Percentiles rank a stretch among this genome's conserved stretches.
Conservation (phyloP, 352 stramenopile species). For the Globisporangium alternatum region DNA sequence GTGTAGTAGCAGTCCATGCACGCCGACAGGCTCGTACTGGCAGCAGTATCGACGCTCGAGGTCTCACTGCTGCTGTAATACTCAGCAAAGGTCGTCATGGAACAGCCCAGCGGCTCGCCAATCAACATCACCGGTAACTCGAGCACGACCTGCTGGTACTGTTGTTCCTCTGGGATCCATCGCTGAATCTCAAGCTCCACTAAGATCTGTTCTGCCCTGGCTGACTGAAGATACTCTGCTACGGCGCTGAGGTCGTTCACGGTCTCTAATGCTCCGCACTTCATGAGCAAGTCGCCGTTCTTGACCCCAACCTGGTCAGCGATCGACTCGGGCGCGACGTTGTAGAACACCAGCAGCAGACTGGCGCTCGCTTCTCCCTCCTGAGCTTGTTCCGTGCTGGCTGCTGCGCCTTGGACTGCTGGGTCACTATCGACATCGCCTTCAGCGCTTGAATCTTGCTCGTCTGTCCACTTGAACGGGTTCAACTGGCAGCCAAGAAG, state of each 20-base stretch:
- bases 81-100: conserved; percentile 47
- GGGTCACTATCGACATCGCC: not conserved
- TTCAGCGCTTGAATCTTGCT: conserved; percentile 1
- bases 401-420: not conserved
- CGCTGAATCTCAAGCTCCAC: conserved; percentile 41
- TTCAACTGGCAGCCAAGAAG: conserved; percentile 60
- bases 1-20: conserved; percentile 67
- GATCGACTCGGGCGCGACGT: conserved; percentile 29
- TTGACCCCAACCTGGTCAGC: conserved; percentile 32
- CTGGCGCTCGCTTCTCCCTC: not conserved
- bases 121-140: conserved; percentile 10
- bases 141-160: conserved; percentile 36
- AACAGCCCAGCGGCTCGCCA: conserved; percentile 33
- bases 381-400: not conserved
- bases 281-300: conserved; percentile 47
- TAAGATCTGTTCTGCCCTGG: conserved; percentile 9
- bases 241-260: conserved; percentile 18
- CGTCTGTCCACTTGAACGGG: conserved; percentile 49
- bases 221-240: conserved; percentile 17
- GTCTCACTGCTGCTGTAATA: conserved; percentile 39
- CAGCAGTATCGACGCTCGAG: not conserved
- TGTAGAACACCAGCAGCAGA: conserved; percentile 38
- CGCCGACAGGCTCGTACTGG: not conserved
- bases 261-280: conserved; percentile 30
- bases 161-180: conserved; percentile 40